Evolutionary conservation across 2,329 filamentous ascomycete genomes (phyloP).

Genomic region (Alternaria solani): DNA sequence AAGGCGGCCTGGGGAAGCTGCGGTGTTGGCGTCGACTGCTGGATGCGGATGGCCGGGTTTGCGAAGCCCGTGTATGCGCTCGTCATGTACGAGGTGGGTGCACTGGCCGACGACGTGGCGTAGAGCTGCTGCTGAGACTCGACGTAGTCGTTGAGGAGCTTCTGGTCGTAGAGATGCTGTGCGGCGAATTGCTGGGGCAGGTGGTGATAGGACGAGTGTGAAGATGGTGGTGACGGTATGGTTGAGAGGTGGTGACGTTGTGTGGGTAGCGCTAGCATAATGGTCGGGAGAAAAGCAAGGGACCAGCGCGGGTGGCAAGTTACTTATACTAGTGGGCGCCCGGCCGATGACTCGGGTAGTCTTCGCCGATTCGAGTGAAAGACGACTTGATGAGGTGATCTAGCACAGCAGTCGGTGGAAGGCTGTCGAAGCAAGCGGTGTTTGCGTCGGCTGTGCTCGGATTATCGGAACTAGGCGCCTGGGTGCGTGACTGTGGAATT

Average conservation of each 20-base stretch:
- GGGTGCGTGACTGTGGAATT: conserved; percentile 34
- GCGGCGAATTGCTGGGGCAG: conserved; percentile 35
- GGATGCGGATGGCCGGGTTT: conserved; percentile 51
- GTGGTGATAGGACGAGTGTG: conserved; percentile 41
- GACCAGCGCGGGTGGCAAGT: conserved; percentile 49
- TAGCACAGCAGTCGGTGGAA: conserved; percentile 37
- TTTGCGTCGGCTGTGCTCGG: conserved; percentile 36
- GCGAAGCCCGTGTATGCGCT: conserved; percentile 42
- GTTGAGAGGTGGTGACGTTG: conserved; percentile 48
- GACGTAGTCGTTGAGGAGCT: conserved; percentile 50
- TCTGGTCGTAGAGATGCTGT: conserved; percentile 42
- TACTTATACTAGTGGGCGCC: conserved; percentile 46
- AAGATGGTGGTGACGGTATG: conserved; percentile 42
- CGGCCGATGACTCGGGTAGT: conserved; percentile 42
- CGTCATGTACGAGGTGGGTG: conserved; percentile 45
- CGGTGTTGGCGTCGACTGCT: conserved; percentile 52
- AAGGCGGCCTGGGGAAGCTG: conserved; percentile 39
- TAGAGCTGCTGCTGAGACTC: conserved; percentile 44
- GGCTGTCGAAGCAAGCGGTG: conserved; percentile 34
- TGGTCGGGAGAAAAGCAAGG: conserved; percentile 44
- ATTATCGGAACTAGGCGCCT: conserved; percentile 35
- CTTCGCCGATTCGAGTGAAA: conserved; percentile 32
- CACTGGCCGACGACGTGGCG: conserved; percentile 22
- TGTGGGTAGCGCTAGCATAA: conserved; percentile 49
- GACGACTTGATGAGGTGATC: conserved; percentile 47